Base-by-base conservation (phyloP, 108 stramenopile genomes). In the Skeletonema marinoi region DNA sequence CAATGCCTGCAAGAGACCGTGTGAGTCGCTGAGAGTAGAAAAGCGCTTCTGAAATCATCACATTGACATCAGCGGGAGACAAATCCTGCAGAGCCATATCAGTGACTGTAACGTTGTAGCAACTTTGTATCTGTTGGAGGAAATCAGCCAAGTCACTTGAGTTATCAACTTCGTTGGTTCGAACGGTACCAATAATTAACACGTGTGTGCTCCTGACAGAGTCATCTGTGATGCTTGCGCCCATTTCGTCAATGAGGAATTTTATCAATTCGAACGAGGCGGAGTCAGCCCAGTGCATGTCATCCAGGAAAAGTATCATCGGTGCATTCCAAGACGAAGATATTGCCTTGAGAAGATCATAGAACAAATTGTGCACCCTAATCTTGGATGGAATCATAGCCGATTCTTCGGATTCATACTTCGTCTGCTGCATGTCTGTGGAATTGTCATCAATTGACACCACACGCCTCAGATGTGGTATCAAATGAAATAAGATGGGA, bases 231-330 rank as follows among this genome's bases (percentile, higher is more conserved):
- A n/a, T n/a, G n/a, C n/a, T n/a, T n/a, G n/a, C n/a, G n/a, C n/a
- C n/a, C n/a, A n/a, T n/a, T n/a, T n/a, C n/a, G n/a, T 79, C 64
- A 11, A 79, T 73, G 11, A 88, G 66, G n/a, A 75, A 73, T n/a
- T 65, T n/a, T 12, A 88, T 59, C 58, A 91, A 21, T 30, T 86
- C 78, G 7, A 87, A 70, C 11, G 77, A 82, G 2, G 72, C 64
- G 6, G 66, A 44, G 75, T 90, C 90, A 12, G 86, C 85, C 90
- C 90, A 90, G 56, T 90, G 90, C 21, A 90, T 29, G 65, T 90
- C 90, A 66, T 88, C 88, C 32, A 86, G 31, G 75, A 90, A 83
- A 46, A 91, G 64, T 4, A 85, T 14, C 31, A 70, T 60, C 35
- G 42, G 25, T 68, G 46, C 31, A 79, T 41, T 36, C 73, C 41